Evolutionary conservation across 495 filamentous ascomycete genomes (phyloP), one percentile per base, ranked within the genome.

Genomic region (Podospora conica): DNA sequence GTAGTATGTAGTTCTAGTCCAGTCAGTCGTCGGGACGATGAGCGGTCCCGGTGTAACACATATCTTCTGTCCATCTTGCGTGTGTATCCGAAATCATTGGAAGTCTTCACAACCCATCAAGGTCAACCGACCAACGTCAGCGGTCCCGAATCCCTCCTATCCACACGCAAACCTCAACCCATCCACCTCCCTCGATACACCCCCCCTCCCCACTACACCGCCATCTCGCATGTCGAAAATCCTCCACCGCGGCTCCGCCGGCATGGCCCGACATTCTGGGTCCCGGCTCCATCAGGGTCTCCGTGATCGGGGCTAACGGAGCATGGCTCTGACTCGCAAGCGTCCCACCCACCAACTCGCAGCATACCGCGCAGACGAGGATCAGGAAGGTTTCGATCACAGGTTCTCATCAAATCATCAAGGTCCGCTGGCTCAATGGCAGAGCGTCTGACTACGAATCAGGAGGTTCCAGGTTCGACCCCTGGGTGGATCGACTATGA

Each of bases 401-500:
- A 48, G 3, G 1, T 2, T 0, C 1, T n/a, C 40, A 48, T 48
- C 40, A 48, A 48, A 48, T 48, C 40, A 48, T 2, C 25, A 6
- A 60, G 58, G 59, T 61, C 59, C 59, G 59, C 59, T 61, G 59
- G 59, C 59, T 61, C 59, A 61, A 61, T 61, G 59, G 59, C 59
- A 61, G 59, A 61, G 59, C 59, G 59, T 61, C 59, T 61, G 59
- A 61, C 59, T 61, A 61, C 59, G 59, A 61, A 61, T 61, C 59
- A 61, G 59, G 59, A 61, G 59, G 59, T 61, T 61, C 59, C 59
- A 61, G 59, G 33, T 53, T 61, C 59, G 59, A 61, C 59, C 59
- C 59, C 59, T 61, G 59, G 59, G 59, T 61, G 59, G 59, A 61
- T 61, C 59, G 59, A 31, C 24, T 23, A 56, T 56, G 21, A 20